Evolutionary conservation across 2,329 filamentous ascomycete species (phyloP), one percentile per base, ranked within the genome.

Genomic region (Calonectria honghensis): DNA sequence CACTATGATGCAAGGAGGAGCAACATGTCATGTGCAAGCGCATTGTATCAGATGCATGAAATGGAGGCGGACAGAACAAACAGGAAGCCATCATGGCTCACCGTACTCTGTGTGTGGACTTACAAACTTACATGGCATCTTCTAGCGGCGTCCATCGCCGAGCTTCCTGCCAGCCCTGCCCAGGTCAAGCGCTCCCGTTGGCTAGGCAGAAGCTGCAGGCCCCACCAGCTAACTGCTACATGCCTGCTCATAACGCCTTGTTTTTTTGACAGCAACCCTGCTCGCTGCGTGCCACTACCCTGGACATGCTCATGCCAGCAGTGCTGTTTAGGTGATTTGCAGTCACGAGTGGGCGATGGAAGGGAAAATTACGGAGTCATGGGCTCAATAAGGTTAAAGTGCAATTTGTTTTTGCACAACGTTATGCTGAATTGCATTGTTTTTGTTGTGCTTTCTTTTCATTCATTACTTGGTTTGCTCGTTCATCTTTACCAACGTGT

Each of bases 121-220:
- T 68, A 20, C 32, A 66, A 20, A 74, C 68, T 59, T 61, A 14
- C 59, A 70, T 64, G 50, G 72, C 51, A 73, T 29, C 72, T 73
- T 73, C 72, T 73, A 70, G 72, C 27, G 72, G 67, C 67, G 45
- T 73, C 72, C 61, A 73, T 50, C 50, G 66, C n/a, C 37, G 50
- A 32, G 51, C 41, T 51, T 61, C 32, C 29, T 45, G 32, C 18
- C 39, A 63, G 57, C 57, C 57, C 57, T 63, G 57, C 37, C 35
- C 50, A 68, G 37, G 57, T 29, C 64, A 32, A 29, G 35, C 29
- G 32, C 67, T 41, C 45, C 45, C 13, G 32, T 37, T 70, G 68
- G 41, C 63, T 52, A 64, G 68, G 45, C 68, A 70, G 24, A 45
- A 51, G 67, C 32, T 54, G 10, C 37, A 29, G 29, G 66, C 66